Base-by-base conservation (phyloP, 306 rosid species). In the Corylus heterophylla region DNA sequence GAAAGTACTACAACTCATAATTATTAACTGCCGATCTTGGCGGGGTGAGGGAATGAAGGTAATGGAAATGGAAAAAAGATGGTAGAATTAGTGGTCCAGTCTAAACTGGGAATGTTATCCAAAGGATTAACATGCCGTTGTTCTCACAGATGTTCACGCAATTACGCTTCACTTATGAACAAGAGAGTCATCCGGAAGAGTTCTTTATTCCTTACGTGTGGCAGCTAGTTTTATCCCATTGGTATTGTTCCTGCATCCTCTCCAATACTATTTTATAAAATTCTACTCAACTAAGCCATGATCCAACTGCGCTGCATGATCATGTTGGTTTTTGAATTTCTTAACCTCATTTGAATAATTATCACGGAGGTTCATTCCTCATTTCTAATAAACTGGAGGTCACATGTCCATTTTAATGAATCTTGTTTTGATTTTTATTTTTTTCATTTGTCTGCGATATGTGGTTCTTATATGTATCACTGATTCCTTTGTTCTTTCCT, bases 21-120 rank as follows among this genome's bases (percentile, higher is more conserved):
- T 93, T 74, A 88, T 86, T 75, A 91, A 91, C 66, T 93, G 97
- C 81, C 89, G 99, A 76, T 93, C 98, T 76, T 96, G 99, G 98
- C 89, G 94, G 37, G 97, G 97, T 52, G 99, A 96, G 74, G 99
- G 99, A 71, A 87, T 96, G 94, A 96, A 93, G 99, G 99, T 96
- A 83, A 75, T 80, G 48, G 61, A 35, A 72, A 37, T 59, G 76
- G 47, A 70, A 42, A 42, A 25, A 48, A 78, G 48, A 70, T 54
- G 76, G 54, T 42, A 3, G 49, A 48, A 47, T 67, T 74, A 51
- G 52, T 59, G 13, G 54, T 75, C 78, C 77, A 48, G 79, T 76
- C 73, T 51, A 55, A 6, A 59, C 76, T 18, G 64, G 56, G 77
- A 74, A 55, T 78, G 74, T 78, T 73, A 29, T 50, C 16, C 8